A percentile compares a stretch with the other conserved stretches of the same genome.
Conservation (phyloP, 83 land plant genomes). For the Larix sibirica region DNA sequence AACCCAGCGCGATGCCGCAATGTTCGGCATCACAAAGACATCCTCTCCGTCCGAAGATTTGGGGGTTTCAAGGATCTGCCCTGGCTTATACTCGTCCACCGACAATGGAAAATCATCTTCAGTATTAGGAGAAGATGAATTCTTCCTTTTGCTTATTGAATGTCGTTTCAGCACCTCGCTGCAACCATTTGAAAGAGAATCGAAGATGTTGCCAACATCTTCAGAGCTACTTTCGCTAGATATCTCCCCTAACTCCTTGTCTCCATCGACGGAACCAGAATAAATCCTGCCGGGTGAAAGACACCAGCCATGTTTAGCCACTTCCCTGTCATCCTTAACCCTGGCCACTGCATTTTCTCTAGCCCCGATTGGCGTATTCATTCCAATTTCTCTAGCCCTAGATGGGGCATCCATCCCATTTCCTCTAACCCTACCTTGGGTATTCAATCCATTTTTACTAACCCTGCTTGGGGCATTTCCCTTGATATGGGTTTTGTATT, state of each 20-base stretch:
- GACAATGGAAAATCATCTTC: neutral
- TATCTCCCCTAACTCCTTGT: slow-evolving; percentile 9
- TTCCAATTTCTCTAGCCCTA: neutral
- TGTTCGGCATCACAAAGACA: neutral
- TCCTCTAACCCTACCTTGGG: neutral
- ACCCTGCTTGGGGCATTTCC: neutral
- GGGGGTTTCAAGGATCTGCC: neutral
- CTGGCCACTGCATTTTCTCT: neutral
- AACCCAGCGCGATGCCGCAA: slow-evolving; percentile 13
- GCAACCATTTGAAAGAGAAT: neutral
- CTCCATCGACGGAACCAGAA: neutral
- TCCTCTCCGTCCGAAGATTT: neutral
- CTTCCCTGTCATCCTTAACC: neutral
- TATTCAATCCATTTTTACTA: neutral
- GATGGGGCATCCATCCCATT: neutral
- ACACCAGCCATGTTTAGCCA: neutral
- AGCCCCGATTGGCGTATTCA: too few relatives aligned
- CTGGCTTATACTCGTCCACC: neutral
- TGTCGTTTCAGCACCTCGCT: neutral
- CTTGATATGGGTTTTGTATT: neutral
- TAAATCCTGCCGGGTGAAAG: neutral
- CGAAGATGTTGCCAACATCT: neutral
- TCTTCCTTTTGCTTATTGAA: neutral
- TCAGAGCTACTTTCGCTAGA: neutral
- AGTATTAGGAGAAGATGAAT: neutral